Evolutionary conservation across 805 yeast species (phyloP).

Genomic region (Ogataea nonfermentans): DNA sequence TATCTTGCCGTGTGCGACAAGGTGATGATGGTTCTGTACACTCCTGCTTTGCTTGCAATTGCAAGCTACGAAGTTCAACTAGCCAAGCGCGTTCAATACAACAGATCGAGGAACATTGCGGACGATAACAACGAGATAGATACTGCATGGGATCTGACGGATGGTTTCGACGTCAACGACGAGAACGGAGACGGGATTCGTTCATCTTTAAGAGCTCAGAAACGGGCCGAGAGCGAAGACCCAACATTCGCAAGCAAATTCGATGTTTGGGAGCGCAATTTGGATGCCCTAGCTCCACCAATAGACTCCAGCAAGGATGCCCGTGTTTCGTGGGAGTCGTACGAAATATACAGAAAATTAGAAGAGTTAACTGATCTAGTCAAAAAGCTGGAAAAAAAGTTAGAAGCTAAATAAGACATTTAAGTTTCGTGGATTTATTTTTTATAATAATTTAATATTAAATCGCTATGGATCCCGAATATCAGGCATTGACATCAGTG

Average conservation of each 20-base stretch:
- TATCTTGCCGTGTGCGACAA: slow-evolving; percentile 44
- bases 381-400: slow-evolving; percentile 28
- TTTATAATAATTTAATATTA: not conserved
- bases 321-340: slow-evolving; percentile 66
- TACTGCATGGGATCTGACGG: slow-evolving; percentile 79
- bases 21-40: slow-evolving; percentile 63
- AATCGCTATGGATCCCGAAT: slow-evolving; percentile 22
- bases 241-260: slow-evolving; percentile 60
- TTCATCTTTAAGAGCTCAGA: slow-evolving; percentile 47
- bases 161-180: slow-evolving; percentile 55
- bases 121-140: slow-evolving; percentile 82
- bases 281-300: slow-evolving; percentile 56
- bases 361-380: slow-evolving; percentile 45
- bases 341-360: slow-evolving; percentile 50
- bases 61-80: slow-evolving; percentile 61
- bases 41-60: slow-evolving; percentile 62
- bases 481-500: slow-evolving; percentile 32
- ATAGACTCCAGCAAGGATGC: slow-evolving; percentile 50
- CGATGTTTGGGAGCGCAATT: slow-evolving; percentile 47
- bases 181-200: slow-evolving; percentile 34
- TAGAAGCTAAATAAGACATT: slow-evolving; percentile 23
- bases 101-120: slow-evolving; percentile 57
- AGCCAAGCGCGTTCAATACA: slow-evolving; percentile 71
- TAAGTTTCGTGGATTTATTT: slow-evolving; percentile 4
- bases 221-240: slow-evolving; percentile 64